These are phyloP conservation scores for Aureoboletus auriporus DNA, from an alignment of 768 basidiomycete species.

Conservation along the genomic window DNA sequence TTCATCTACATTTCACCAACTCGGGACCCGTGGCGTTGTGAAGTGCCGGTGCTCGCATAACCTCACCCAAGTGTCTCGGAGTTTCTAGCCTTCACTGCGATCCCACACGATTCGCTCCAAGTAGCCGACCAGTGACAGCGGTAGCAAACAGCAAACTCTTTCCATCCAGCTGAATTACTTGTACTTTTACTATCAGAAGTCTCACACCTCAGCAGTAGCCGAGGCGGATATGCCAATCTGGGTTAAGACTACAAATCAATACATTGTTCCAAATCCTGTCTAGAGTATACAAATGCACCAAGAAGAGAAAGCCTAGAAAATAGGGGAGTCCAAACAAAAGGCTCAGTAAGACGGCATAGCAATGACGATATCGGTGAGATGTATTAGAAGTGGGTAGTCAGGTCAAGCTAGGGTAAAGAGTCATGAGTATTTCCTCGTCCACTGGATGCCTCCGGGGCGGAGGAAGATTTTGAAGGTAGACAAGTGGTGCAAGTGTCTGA, in stretches of 20 bases:
- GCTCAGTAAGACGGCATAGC: conserved; percentile 3
- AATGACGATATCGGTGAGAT: conserved; percentile 6
- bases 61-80: background rate
- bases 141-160: background rate
- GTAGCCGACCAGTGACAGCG: too few species aligned
- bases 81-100: background rate
- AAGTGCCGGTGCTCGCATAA: conserved; percentile 7
- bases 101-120: conserved; percentile 1
- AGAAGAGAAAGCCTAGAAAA: conserved; percentile 15
- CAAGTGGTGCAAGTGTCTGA: conserved; percentile 53
- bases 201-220: background rate
- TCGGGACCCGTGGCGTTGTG: conserved; percentile 23
- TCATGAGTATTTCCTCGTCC: conserved; percentile 69
- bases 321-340: conserved; percentile 5
- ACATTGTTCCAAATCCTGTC: conserved; percentile 21
- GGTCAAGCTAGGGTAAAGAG: conserved; percentile 38
- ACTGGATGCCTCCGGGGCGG: conserved; percentile 64
- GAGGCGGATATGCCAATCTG: background rate
- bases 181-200: too few species aligned
- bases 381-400: conserved; percentile 20
- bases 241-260: conserved; percentile 11
- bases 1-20: too few species aligned
- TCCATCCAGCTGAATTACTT: background rate
- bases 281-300: conserved; percentile 22
- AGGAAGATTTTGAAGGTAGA: conserved; percentile 57